A percentile compares a stretch with the other conserved stretches of the same genome.
phyloP scores from a whole-genome alignment of 2,329 filamentous ascomycete species.

The Neopestalotiopsis clavispora region DNA sequence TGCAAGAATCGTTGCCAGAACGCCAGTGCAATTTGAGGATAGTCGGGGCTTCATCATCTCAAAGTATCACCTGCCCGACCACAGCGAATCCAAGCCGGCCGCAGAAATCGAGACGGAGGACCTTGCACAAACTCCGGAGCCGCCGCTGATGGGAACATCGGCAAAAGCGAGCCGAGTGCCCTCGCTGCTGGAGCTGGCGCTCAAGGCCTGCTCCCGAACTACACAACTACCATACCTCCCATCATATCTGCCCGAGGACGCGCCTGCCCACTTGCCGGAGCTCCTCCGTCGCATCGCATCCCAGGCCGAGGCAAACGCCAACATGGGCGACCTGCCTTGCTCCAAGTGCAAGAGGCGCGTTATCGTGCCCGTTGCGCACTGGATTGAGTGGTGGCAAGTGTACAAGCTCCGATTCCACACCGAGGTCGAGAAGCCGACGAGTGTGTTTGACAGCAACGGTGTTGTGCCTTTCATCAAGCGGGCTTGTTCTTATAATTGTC shows the following conservation, averaged over 20 bases:
- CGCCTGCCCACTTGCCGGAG: conserved; percentile 42
- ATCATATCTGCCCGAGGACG: conserved; percentile 46
- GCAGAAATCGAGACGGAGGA: conserved; percentile 29
- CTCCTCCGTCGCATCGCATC: conserved; percentile 44
- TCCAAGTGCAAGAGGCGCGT: conserved; percentile 54
- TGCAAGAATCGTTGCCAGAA: conserved; percentile 27
- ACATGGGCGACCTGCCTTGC: conserved; percentile 54
- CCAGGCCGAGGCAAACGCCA: conserved; percentile 45
- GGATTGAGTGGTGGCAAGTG: conserved; percentile 67
- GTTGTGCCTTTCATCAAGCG: conserved; percentile 30
- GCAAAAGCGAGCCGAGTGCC: conserved; percentile 42
- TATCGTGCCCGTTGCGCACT: conserved; percentile 58
- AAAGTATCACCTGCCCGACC: conserved; percentile 31
- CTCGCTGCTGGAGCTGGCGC: conserved; percentile 56
- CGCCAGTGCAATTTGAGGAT: conserved; percentile 37
- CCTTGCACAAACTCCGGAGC: conserved; percentile 23
- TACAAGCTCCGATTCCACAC: neutral
- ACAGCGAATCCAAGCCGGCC: neutral
- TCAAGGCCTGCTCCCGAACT: conserved; percentile 51
- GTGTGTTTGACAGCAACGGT: neutral
- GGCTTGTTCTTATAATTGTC: conserved; percentile 54
- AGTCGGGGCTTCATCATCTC: conserved; percentile 34
- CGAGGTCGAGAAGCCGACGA: neutral
- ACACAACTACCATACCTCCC: conserved; percentile 47
- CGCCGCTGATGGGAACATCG: conserved; percentile 18